Conservation (phyloP, 495 filamentous ascomycete species). For the Penicillium odoratum region DNA sequence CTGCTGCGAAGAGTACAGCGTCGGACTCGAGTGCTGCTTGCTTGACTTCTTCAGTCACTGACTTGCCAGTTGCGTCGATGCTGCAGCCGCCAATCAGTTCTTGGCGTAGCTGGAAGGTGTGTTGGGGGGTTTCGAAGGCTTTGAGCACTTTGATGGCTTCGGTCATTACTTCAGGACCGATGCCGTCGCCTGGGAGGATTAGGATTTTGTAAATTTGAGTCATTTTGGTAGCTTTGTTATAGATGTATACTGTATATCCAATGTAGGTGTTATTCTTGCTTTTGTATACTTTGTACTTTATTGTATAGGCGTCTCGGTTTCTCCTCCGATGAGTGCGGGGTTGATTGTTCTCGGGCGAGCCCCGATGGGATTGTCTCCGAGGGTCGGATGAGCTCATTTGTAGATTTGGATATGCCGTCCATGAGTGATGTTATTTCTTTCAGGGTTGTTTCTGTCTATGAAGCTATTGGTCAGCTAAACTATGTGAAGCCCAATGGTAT, state of each 20-base stretch:
- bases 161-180: slow-evolving; percentile 55
- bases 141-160: slow-evolving; percentile 54
- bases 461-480: no score
- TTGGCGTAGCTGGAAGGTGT: slow-evolving; percentile 42
- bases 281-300: background rate
- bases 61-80: slow-evolving; percentile 47
- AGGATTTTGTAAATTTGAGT: slow-evolving; percentile 47
- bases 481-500: no score
- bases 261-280: background rate
- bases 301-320: slow-evolving; percentile 16
- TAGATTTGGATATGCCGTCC: background rate
- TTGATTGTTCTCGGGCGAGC: slow-evolving; percentile 16
- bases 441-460: no score
- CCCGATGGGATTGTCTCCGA: slow-evolving; percentile 14
- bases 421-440: no score
- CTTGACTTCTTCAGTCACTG: slow-evolving; percentile 46
- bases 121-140: slow-evolving; percentile 39
- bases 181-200: slow-evolving; percentile 54
- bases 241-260: no score
- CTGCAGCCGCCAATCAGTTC: slow-evolving; percentile 51
- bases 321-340: slow-evolving; percentile 26
- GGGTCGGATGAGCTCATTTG: background rate
- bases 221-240: slow-evolving; percentile 12
- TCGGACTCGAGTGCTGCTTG: slow-evolving; percentile 42
- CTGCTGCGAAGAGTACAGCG: slow-evolving; percentile 51